Conservation (phyloP, 2,329 filamentous ascomycete species). For the Chrysoporthe austroafricana region DNA sequence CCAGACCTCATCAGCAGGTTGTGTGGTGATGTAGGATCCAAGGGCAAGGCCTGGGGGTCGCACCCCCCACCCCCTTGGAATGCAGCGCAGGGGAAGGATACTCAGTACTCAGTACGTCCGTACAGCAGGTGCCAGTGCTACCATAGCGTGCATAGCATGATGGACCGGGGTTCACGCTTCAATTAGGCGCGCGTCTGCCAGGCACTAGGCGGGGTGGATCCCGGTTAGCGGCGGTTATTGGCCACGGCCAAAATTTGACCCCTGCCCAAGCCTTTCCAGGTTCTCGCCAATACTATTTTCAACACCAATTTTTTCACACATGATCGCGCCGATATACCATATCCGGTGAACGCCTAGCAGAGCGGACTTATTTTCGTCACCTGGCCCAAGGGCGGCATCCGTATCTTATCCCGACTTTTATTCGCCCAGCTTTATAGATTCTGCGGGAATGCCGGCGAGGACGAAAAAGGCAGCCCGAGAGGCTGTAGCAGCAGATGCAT, state of each 20-base stretch:
- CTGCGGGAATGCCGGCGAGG: constrained; percentile 20
- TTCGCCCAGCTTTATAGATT: background rate
- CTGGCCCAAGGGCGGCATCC: background rate
- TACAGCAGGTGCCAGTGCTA: background rate
- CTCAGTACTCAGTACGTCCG: background rate
- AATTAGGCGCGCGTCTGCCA: constrained; percentile 27
- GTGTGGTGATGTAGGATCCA: background rate
- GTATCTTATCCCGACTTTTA: background rate
- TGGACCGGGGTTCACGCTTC: background rate
- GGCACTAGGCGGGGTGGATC: constrained; percentile 8
- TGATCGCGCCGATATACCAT: background rate
- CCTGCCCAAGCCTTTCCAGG: background rate
- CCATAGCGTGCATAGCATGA: no score
- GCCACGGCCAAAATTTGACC: background rate
- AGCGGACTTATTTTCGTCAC: background rate
- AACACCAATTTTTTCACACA: constrained; percentile 1
- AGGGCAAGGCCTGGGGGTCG: background rate
- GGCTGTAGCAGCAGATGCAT: constrained; percentile 9
- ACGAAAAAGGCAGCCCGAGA: constrained; percentile 15
- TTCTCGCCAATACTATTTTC: background rate
- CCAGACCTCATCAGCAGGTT: background rate
- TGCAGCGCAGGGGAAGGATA: no score
- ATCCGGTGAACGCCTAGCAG: no score
- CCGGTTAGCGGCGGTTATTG: constrained; percentile 15
- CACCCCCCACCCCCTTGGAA: no score